A percentile compares a stretch with the other conserved stretches of the same genome.
Conservation (phyloP, 345 rosid species). For the Clarkia xantiana region DNA sequence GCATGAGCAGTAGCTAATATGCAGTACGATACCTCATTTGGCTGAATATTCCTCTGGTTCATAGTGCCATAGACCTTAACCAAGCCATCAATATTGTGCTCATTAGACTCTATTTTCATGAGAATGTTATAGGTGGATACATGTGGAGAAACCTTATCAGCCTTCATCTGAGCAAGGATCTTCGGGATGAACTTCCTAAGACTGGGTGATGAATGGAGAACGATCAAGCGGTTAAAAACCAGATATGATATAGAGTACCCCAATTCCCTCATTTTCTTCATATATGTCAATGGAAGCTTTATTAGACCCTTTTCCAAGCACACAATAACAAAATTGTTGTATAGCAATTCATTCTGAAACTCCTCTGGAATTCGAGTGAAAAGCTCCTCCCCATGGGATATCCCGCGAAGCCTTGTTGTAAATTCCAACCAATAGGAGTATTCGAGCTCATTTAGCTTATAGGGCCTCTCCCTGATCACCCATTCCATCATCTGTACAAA, state of each 20-base stretch:
- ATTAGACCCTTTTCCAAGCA: conserved; percentile 67
- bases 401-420: conserved; percentile 60
- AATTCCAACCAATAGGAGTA: conserved; percentile 78
- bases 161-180: conserved; percentile 74
- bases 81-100: conserved; percentile 57
- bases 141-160: conserved; percentile 62
- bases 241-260: conserved; percentile 55
- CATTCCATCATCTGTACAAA: conserved; percentile 77
- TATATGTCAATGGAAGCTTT: conserved; percentile 63
- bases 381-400: conserved; percentile 61
- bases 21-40: conserved; percentile 72
- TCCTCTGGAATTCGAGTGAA: conserved; percentile 56
- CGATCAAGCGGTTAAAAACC: conserved; percentile 70
- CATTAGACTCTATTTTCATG: conserved; percentile 85
- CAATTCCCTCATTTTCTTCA: conserved; percentile 90
- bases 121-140: conserved; percentile 79
- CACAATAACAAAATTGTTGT: conserved; percentile 73
- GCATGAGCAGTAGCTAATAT: conserved; percentile 75
- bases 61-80: conserved; percentile 44
- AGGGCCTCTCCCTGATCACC: conserved; percentile 83
- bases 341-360: conserved; percentile 76
- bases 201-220: conserved; percentile 57
- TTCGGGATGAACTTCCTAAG: conserved; percentile 54
- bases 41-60: conserved; percentile 50
- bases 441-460: conserved; percentile 65